phyloP scores from a whole-genome alignment of 2,329 filamentous ascomycete genomes.

The Lomentospora prolificans region DNA sequence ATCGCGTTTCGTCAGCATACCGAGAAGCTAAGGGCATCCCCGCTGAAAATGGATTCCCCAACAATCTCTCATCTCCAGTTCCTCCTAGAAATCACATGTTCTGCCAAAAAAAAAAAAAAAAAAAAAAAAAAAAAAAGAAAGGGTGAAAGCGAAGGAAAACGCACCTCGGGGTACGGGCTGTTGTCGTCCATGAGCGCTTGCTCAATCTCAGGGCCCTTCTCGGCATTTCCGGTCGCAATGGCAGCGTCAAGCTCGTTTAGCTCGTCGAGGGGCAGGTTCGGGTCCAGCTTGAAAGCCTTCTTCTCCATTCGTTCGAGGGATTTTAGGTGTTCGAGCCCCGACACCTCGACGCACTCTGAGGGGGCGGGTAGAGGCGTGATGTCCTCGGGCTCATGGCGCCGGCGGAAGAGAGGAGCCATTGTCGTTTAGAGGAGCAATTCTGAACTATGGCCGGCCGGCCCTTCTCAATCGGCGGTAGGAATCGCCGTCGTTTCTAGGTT shows the following conservation, averaged over 20 bases:
- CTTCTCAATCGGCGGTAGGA: background rate
- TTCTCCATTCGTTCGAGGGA: slow-evolving; percentile 44
- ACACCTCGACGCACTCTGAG: slow-evolving; percentile 26
- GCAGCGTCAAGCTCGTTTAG: slow-evolving; percentile 50
- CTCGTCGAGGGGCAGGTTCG: slow-evolving; percentile 54
- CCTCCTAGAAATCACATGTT: too few relatives aligned
- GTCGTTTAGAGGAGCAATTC: background rate
- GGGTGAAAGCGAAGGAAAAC: slow-evolving; percentile 14
- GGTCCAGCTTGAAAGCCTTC: slow-evolving; percentile 52
- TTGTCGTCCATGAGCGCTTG: slow-evolving; percentile 52
- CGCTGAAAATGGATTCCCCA: too few relatives aligned
- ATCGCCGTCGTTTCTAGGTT: background rate
- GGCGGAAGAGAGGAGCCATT: slow-evolving; percentile 28
- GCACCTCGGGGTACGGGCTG: slow-evolving; percentile 57
- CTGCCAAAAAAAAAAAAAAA: background rate
- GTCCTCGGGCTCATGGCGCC: slow-evolving; percentile 34
- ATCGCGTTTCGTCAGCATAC: slow-evolving; percentile 1
- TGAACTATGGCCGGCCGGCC: background rate
- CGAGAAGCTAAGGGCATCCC: too few relatives aligned
- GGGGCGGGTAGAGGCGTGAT: slow-evolving; percentile 32
- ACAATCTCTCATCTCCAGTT: too few relatives aligned
- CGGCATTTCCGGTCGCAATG: slow-evolving; percentile 42
- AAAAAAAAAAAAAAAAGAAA: background rate
- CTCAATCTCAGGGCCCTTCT: slow-evolving; percentile 47
- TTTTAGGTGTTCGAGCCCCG: slow-evolving; percentile 30